Evolutionary conservation across 2,329 filamentous ascomycete genomes (phyloP).

Genomic region (Ophiocordyceps polyrhachis-furcata): DNA sequence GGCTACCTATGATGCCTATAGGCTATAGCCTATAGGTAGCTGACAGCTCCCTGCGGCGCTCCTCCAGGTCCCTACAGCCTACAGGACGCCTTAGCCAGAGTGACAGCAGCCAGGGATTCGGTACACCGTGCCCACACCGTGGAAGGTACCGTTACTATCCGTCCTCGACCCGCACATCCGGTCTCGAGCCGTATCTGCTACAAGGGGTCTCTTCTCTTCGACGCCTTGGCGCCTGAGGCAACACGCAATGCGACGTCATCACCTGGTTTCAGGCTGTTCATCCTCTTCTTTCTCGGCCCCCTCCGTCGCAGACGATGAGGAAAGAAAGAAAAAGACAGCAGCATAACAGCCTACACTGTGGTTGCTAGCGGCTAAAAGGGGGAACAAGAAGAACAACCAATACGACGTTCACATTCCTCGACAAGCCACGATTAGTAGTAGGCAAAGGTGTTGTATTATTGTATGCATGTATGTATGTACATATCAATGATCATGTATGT

Average conservation of each 20-base stretch:
- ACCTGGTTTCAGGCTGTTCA: neutral
- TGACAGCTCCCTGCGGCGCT: too few species aligned
- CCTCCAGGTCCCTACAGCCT: neutral
- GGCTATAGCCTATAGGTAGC: too few species aligned
- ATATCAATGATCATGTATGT: too few species aligned
- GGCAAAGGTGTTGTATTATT: too few species aligned
- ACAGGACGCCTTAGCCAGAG: neutral
- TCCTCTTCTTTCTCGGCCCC: neutral
- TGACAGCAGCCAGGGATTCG: neutral
- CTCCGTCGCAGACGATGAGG: neutral
- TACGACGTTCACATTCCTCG: neutral
- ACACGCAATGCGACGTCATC: neutral
- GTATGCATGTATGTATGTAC: too few species aligned
- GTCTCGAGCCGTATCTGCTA: neutral
- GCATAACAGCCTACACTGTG: too few species aligned
- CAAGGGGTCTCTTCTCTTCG: neutral
- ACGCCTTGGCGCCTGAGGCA: neutral
- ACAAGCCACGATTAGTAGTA: too few species aligned
- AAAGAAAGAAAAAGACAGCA: too few species aligned
- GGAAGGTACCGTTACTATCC: neutral
- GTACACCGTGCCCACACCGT: neutral
- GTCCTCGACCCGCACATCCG: neutral
- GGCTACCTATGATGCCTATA: too few species aligned
- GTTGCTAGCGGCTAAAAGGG: neutral
- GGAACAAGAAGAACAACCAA: neutral